Evolutionary conservation across 2,329 filamentous ascomycete genomes (phyloP).

Genomic region (Emydomyces testavorans): DNA sequence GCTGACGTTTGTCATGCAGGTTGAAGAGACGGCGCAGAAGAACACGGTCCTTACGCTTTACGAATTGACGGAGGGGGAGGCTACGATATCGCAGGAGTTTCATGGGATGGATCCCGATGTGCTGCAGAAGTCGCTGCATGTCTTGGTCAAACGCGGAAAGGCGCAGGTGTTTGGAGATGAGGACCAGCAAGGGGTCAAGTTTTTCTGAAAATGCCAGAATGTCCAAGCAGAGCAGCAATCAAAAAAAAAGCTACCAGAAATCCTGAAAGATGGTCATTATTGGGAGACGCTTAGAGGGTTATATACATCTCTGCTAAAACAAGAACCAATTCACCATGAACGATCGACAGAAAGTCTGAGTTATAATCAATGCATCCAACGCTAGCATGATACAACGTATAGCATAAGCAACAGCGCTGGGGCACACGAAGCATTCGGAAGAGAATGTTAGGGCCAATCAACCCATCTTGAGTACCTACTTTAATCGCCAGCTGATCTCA

Average conservation of each 20-base stretch:
- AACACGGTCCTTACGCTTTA: conserved; percentile 83
- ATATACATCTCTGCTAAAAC: neutral
- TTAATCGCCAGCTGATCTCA: conserved; percentile 20
- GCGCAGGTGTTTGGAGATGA: conserved; percentile 88
- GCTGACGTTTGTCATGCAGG: conserved; percentile 22
- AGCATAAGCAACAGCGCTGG: no score
- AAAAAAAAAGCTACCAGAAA: neutral
- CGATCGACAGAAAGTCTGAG: no score
- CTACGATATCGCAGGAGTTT: conserved; percentile 61
- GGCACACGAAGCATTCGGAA: no score
- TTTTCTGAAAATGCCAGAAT: conserved; percentile 51
- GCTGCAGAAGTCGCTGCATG: conserved; percentile 63
- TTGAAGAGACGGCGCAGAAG: conserved; percentile 79
- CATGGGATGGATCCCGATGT: conserved; percentile 78
- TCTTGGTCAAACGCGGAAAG: conserved; percentile 80
- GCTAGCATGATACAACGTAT: no score
- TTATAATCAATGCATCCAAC: no score
- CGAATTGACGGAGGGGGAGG: conserved; percentile 81
- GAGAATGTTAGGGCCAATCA: no score
- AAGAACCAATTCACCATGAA: no score
- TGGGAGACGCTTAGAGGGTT: neutral
- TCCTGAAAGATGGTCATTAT: neutral
- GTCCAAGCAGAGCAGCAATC: neutral
- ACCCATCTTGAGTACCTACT: no score
- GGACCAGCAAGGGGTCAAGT: conserved; percentile 86